Evolutionary conservation across 2,329 filamentous ascomycete genomes (phyloP), one percentile per base, ranked within the genome.

Genomic region (Colletotrichum viniferum): DNA sequence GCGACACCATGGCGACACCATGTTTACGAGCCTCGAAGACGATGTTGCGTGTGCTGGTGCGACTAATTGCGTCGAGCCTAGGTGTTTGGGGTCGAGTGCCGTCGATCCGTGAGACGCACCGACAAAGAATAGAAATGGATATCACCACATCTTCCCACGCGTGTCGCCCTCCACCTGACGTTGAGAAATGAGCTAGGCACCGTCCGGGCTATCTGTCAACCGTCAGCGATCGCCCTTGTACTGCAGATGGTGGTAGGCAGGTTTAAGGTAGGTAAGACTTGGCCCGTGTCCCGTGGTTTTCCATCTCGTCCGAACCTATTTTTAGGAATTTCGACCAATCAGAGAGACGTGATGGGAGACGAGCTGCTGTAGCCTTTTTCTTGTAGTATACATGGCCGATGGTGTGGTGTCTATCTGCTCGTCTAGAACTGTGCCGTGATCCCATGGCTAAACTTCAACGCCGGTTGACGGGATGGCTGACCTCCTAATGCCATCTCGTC

Each of bases 171-270:
- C n/a, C 43, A 21, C 43, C 43, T 52, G 43, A 32, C n/a, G 16
- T 55, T 24, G 34, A 71, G 18, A 26, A 58, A 71, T 30, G n/a
- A 30, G n/a, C 21, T 38, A 12, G 32, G 18, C 26, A 34, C 56
- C 56, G 30, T 71, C 32, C 24, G 30, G 60, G 36, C 63, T 62
- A 34, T 63, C 55, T 18, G 26, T 52, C 64, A 73, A 58, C 43
- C 28, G 28, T 61, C 28, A 61, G 55, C 38, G 73, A 75, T 75
- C 30, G 69, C 60, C 73, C 73, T 61, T 64, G 61, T 55, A 52
- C 28, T 16, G 48, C 24, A 67, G 14, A 34, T 58, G 18, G 70
- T 60, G 16, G 28, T 24, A 56, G 43, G 36, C 26, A 61, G 18
- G 13, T 55, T 48, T 26, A 26, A 36, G n/a, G 43, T 21, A 55